A percentile compares a stretch with the other conserved stretches of the same genome.
phyloP scores from a whole-genome alignment of 2,329 filamentous ascomycete genomes.

The Lachnellula occidentalis region DNA sequence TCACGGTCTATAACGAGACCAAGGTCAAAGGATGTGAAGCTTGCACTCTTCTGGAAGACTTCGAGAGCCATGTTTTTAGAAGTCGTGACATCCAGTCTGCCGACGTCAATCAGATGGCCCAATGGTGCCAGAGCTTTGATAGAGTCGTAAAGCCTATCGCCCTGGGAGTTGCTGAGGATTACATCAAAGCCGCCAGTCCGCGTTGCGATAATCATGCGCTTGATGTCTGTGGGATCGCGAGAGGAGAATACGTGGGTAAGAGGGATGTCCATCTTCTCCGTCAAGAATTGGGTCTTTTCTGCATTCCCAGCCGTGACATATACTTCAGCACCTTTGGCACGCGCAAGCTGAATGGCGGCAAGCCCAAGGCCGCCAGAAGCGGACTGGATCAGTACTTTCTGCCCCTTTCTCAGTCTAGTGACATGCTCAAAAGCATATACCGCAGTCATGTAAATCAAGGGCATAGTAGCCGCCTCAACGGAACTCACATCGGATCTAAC shows the following conservation, averaged over 20 bases:
- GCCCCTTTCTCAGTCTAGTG: neutral
- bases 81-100: neutral
- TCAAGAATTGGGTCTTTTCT: slow-evolving; percentile 18
- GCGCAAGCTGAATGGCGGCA: slow-evolving; percentile 27
- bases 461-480: no score
- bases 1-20: neutral
- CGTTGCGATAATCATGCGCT: slow-evolving; percentile 15
- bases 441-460: no score
- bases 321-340: slow-evolving; percentile 30
- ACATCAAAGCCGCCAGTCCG: slow-evolving; percentile 22
- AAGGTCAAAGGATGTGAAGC: slow-evolving; percentile 1
- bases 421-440: neutral
- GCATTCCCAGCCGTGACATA: slow-evolving; percentile 33
- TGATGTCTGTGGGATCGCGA: slow-evolving; percentile 20
- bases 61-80: neutral
- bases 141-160: slow-evolving; percentile 20
- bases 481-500: no score
- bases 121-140: slow-evolving; percentile 29
- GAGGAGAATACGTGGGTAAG: slow-evolving; percentile 34
- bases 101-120: slow-evolving; percentile 6
- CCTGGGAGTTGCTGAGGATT: slow-evolving; percentile 21
- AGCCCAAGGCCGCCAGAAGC: slow-evolving; percentile 29
- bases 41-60: neutral
- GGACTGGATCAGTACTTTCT: slow-evolving; percentile 26
- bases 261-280: slow-evolving; percentile 29